phyloP scores from a whole-genome alignment of 2,329 filamentous ascomycete genomes.

The Pseudogymnoascus sp. region DNA sequence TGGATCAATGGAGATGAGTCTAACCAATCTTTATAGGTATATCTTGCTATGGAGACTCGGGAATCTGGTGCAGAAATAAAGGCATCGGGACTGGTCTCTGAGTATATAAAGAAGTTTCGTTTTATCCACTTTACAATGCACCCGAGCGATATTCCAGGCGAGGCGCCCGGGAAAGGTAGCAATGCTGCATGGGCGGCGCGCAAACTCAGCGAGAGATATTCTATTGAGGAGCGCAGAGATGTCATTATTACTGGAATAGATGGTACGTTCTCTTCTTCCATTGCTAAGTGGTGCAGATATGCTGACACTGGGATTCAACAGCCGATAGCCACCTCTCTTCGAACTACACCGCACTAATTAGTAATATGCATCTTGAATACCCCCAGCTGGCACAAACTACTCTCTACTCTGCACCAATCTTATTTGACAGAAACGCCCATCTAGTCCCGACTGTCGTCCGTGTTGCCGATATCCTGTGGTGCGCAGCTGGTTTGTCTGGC shows the following conservation, averaged over 20 bases:
- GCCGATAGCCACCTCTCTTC: constrained; percentile 63
- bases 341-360: constrained; percentile 59
- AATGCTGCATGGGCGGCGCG: constrained; percentile 65
- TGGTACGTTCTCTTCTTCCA: constrained; percentile 41
- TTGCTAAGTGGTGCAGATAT: not conserved
- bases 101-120: constrained; percentile 57
- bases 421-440: constrained; percentile 67
- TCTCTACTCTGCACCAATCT: constrained; percentile 61
- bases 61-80: constrained; percentile 54
- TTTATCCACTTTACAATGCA: constrained; percentile 61
- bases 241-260: constrained; percentile 66
- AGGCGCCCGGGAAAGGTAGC: constrained; percentile 66
- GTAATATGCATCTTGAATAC: constrained; percentile 51
- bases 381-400: constrained; percentile 54
- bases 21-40: constrained; percentile 41
- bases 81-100: constrained; percentile 51
- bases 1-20: not conserved
- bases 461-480: constrained; percentile 65
- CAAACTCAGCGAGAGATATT: constrained; percentile 55
- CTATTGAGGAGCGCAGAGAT: constrained; percentile 43
- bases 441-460: constrained; percentile 59
- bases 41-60: constrained; percentile 64
- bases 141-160: constrained; percentile 55
- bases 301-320: constrained; percentile 27
- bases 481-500: constrained; percentile 60